Conservation (phyloP, 108 stramenopile species). For the Skeletonema costatum region DNA sequence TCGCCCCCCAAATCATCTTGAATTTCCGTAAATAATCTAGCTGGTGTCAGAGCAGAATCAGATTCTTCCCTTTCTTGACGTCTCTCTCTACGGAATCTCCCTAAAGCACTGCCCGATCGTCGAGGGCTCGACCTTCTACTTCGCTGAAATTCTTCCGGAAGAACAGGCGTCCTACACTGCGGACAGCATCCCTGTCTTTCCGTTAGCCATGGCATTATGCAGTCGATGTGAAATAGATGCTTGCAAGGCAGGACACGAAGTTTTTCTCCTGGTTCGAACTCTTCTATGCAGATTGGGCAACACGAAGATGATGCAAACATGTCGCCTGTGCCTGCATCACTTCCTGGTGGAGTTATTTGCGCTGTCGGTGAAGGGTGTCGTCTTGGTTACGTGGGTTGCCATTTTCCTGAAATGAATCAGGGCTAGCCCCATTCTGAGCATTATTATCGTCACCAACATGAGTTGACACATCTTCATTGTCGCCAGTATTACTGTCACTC, state of each 20-base stretch:
- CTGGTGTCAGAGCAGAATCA: neutral
- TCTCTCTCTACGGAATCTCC: neutral
- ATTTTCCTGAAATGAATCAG: neutral
- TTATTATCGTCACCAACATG: neutral
- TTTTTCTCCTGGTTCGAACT: slow-evolving; percentile 79
- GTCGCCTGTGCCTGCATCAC: slow-evolving; percentile 1
- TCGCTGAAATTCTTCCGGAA: slow-evolving; percentile 24
- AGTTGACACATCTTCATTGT: neutral
- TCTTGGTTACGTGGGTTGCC: neutral
- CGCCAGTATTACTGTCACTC: neutral
- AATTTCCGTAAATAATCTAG: neutral
- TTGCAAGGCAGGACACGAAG: slow-evolving; percentile 82
- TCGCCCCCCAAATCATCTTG: neutral
- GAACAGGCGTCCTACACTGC: slow-evolving; percentile 58
- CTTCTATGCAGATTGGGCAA: slow-evolving; percentile 93
- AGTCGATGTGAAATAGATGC: slow-evolving; percentile 69
- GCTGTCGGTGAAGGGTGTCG: neutral
- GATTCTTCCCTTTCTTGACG: neutral
- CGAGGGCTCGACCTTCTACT: neutral
- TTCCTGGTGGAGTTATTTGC: neutral
- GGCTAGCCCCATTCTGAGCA: neutral
- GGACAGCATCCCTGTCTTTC: slow-evolving; percentile 74
- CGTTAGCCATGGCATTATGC: slow-evolving; percentile 87
- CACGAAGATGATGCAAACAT: slow-evolving; percentile 29
- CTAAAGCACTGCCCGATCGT: neutral